These are phyloP conservation scores for Aspergillus amoenus DNA, from an alignment of 2,329 filamentous ascomycete species.

Conservation along the genomic window DNA sequence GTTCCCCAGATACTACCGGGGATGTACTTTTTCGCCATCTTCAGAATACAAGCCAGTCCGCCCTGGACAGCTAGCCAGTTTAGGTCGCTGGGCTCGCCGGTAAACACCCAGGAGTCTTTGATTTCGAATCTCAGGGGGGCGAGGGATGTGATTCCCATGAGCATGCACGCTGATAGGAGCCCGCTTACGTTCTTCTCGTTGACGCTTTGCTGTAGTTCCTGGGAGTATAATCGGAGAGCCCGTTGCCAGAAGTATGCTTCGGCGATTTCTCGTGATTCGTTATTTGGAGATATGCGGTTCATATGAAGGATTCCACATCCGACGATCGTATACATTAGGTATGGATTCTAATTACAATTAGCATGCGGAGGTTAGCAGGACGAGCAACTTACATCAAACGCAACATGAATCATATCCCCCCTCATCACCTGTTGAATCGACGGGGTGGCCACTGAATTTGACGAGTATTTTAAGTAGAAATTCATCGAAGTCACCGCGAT, in stretches of 20 bases:
- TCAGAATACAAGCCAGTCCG: slow-evolving; percentile 26
- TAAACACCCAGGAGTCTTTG: slow-evolving; percentile 31
- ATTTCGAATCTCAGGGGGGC: slow-evolving; percentile 23
- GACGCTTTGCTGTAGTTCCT: slow-evolving; percentile 21
- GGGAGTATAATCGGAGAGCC: slow-evolving; percentile 27
- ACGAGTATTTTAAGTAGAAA: slow-evolving; percentile 19
- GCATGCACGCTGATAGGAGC: slow-evolving; percentile 32
- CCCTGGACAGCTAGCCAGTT: slow-evolving; percentile 35
- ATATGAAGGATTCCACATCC: slow-evolving; percentile 29
- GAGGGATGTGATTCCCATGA: slow-evolving; percentile 28
- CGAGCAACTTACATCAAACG: slow-evolving; percentile 20
- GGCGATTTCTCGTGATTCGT: slow-evolving; percentile 17
- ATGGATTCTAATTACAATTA: slow-evolving; percentile 18
- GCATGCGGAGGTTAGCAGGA: neutral
- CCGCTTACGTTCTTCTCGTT: slow-evolving; percentile 23
- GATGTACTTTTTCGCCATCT: slow-evolving; percentile 15
- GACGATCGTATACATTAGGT: slow-evolving; percentile 34
- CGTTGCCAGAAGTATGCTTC: slow-evolving; percentile 32
- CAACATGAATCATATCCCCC: slow-evolving; percentile 26
- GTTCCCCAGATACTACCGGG: slow-evolving; percentile 26
- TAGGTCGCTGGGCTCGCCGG: slow-evolving; percentile 20
- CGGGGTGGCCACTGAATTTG: slow-evolving; percentile 13
- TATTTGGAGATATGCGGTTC: slow-evolving; percentile 21
- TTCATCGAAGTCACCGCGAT: slow-evolving; percentile 22
- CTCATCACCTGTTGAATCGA: slow-evolving; percentile 20